Base-by-base conservation (phyloP, 2,329 filamentous ascomycete genomes). In the Aspergillus neoniger region DNA sequence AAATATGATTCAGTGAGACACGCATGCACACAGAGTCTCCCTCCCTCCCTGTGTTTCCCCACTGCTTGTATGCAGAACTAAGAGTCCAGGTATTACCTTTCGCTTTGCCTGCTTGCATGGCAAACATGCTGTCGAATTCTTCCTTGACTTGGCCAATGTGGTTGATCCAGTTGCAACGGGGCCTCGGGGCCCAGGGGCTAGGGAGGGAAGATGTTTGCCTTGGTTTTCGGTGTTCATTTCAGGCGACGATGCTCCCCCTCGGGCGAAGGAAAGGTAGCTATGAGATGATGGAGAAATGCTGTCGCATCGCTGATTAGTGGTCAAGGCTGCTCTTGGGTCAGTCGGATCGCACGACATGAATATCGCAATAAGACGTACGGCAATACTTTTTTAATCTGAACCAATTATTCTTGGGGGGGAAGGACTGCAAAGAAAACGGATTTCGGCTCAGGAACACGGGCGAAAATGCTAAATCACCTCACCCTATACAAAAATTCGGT, bases 91-190 rank as follows among this genome's bases (percentile, higher is more conserved):
- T 36, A 25, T 57, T 69, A 73, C 74, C 67, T 76, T 76, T 64
- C 74, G 70, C 61, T 76, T 76, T 17, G 74, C 72, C 36, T 71
- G 65, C 49, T 76, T 76, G 58, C 74, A 76, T 49, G 72, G 67
- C 19, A 69, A 57, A 50, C 74, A 76, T 23, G 74, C 74, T 4
- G 70, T 75, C 4, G 74, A 76, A 50, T 71, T 76, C 64, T 76
- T 76, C 51, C 71, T 75, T 23, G 69, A 69, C 49, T 69, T 70
- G 47, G 61, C 63, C 44, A 74, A 48, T n/a, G 67, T 51, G n/a
- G 65, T 61, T 10, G 65, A 36, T 30, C 62, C 41, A 55, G 61
- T 28, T 62, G 65, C 54, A 60, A 67, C 44, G 59, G 58, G 39
- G 51, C 63, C 57, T 57, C 65, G 56, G 51, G 72, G 64, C 30